Evolutionary conservation across 2,329 filamentous ascomycete species (phyloP).

Genomic region (Ophiocordyceps robertsii): DNA sequence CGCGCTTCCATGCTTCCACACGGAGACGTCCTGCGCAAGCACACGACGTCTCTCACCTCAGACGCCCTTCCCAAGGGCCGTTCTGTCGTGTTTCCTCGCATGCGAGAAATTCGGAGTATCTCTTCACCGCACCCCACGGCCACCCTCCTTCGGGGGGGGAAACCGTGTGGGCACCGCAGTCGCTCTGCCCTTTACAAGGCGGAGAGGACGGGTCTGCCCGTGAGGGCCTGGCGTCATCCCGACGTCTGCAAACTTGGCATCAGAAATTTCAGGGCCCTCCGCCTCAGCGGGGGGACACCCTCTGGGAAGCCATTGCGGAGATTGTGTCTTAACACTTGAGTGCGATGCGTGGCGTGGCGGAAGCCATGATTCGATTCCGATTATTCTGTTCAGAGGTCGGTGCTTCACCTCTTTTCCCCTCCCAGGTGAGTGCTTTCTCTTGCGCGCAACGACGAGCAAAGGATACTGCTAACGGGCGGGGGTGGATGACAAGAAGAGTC

Average conservation of each 20-base stretch:
- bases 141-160: background rate
- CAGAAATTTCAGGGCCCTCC: constrained; percentile 10
- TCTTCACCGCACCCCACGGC: constrained; percentile 5
- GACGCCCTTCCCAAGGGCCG: background rate
- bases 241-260: constrained; percentile 10
- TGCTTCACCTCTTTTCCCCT: constrained; percentile 8
- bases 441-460: background rate
- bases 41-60: background rate
- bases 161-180: constrained; percentile 5
- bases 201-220: constrained; percentile 10
- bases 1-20: constrained; percentile 12
- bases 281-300: constrained; percentile 1
- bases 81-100: constrained; percentile 2
- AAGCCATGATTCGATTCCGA: constrained; percentile 12
- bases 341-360: constrained; percentile 11
- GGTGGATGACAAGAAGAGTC: background rate
- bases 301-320: constrained; percentile 11
- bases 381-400: constrained; percentile 11
- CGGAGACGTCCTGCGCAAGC: constrained; percentile 4
- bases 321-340: constrained; percentile 12
- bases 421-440: constrained; percentile 4
- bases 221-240: constrained; percentile 9
- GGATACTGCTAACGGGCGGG: constrained; percentile 4
- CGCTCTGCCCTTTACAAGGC: constrained; percentile 2
- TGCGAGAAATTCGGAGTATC: constrained; percentile 13